Conservation (phyloP, 148 eudicot genomes). For the Chenopodium album region DNA sequence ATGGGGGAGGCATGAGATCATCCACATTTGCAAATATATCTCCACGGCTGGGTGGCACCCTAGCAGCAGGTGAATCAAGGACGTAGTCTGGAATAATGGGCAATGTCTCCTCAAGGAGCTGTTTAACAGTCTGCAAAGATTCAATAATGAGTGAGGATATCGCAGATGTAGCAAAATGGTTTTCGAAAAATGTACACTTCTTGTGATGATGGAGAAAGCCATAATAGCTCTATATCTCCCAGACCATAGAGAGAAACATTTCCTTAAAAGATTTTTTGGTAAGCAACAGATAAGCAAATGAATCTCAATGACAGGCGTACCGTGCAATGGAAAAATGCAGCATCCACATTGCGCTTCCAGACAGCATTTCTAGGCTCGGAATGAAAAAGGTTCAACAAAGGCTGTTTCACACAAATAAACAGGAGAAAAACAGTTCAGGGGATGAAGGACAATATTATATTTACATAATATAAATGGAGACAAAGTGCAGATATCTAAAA, state of each 20-base stretch:
- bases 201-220: background rate
- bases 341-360: conserved; percentile 90
- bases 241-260: background rate
- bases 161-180: background rate
- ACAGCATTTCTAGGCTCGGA: conserved; percentile 75
- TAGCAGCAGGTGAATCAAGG: conserved; percentile 67
- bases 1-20: conserved; percentile 69
- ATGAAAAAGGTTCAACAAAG: conserved; percentile 76
- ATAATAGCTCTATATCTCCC: background rate
- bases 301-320: conserved; percentile 38
- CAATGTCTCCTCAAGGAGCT: conserved; percentile 72
- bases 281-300: background rate
- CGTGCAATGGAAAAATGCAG: conserved; percentile 74
- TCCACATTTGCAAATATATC: conserved; percentile 57
- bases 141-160: conserved; percentile 16
- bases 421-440: background rate
- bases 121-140: conserved; percentile 65
- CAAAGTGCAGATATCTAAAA: background rate
- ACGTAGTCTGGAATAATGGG: conserved; percentile 74
- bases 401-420: conserved; percentile 40
- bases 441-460: background rate
- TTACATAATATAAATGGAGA: background rate
- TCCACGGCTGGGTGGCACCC: conserved; percentile 40
- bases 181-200: background rate
- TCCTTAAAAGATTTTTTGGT: background rate